phyloP scores from a whole-genome alignment of 2,329 filamentous ascomycete species.

The Arthrobotrys iridis region DNA sequence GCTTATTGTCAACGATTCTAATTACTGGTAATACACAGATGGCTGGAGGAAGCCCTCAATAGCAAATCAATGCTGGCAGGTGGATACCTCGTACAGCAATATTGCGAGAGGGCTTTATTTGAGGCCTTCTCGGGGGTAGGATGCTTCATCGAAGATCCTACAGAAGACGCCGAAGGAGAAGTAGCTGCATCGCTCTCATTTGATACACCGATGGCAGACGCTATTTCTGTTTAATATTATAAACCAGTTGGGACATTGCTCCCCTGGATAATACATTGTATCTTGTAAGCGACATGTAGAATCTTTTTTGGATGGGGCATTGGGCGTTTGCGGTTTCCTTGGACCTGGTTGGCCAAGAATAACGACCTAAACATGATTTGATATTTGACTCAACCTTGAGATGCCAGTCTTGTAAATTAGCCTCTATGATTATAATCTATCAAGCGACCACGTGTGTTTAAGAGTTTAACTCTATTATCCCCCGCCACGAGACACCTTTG shows the following conservation, averaged over 20 bases:
- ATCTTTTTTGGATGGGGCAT: conserved; percentile 3
- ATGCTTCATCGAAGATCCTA: conserved; percentile 84
- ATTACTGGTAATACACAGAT: conserved; percentile 60
- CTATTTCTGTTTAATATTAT: conserved; percentile 7
- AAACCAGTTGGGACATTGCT: conserved; percentile 23
- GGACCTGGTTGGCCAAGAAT: too few species aligned
- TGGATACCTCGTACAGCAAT: conserved; percentile 84
- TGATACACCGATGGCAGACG: conserved; percentile 43
- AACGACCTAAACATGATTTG: too few species aligned
- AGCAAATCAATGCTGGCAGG: conserved; percentile 76
- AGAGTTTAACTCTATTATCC: not conserved
- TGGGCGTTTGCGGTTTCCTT: too few species aligned
- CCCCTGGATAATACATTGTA: not conserved
- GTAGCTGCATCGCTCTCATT: not conserved
- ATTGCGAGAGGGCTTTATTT: conserved; percentile 80
- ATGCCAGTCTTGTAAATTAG: too few species aligned
- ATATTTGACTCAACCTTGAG: too few species aligned
- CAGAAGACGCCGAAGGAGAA: not conserved
- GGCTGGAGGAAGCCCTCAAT: conserved; percentile 73
- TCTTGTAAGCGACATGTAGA: conserved; percentile 6
- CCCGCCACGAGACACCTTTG: not conserved
- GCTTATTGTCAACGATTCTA: not conserved
- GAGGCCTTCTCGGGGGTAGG: conserved; percentile 91
- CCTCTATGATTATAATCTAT: too few species aligned
- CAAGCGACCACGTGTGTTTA: too few species aligned